These are phyloP conservation scores for Lachnellula subtilissima DNA, from an alignment of 2,329 filamentous ascomycete genomes.

Conservation along the genomic window DNA sequence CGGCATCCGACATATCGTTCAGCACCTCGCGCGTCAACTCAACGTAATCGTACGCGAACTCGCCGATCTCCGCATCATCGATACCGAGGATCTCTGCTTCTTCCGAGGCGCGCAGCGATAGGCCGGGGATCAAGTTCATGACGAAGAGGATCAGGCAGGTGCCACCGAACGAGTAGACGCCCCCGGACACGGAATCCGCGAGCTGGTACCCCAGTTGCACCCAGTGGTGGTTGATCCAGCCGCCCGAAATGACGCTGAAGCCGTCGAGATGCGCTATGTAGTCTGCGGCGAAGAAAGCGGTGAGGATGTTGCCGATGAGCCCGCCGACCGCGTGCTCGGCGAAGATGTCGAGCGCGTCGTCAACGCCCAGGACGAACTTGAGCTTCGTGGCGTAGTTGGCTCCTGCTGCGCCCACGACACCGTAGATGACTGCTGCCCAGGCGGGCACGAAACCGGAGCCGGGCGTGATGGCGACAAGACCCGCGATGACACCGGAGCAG, in stretches of 20 bases:
- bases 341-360: slow-evolving; percentile 86
- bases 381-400: slow-evolving; percentile 91
- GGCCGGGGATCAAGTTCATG: slow-evolving; percentile 72
- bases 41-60: slow-evolving; percentile 91
- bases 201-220: slow-evolving; percentile 79
- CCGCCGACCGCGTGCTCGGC: slow-evolving; percentile 77
- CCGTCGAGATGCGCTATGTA: slow-evolving; percentile 81
- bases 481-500: slow-evolving; percentile 84
- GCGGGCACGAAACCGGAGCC: slow-evolving; percentile 79
- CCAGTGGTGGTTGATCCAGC: slow-evolving; percentile 82
- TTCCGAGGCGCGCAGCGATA: slow-evolving; percentile 68
- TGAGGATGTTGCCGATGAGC: slow-evolving; percentile 72
- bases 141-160: slow-evolving; percentile 76
- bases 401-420: slow-evolving; percentile 67
- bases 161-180: slow-evolving; percentile 71
- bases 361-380: slow-evolving; percentile 75
- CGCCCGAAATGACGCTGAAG: slow-evolving; percentile 60
- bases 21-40: slow-evolving; percentile 48
- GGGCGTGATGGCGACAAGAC: slow-evolving; percentile 82
- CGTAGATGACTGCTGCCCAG: slow-evolving; percentile 79
- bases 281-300: slow-evolving; percentile 74
- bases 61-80: slow-evolving; percentile 85
- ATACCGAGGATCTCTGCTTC: slow-evolving; percentile 81
- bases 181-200: slow-evolving; percentile 72
- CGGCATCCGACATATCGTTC: slow-evolving; percentile 5